These are phyloP conservation scores for Sclerotinia subarctica DNA, from an alignment of 2,329 filamentous ascomycete species.

Conservation along the genomic window DNA sequence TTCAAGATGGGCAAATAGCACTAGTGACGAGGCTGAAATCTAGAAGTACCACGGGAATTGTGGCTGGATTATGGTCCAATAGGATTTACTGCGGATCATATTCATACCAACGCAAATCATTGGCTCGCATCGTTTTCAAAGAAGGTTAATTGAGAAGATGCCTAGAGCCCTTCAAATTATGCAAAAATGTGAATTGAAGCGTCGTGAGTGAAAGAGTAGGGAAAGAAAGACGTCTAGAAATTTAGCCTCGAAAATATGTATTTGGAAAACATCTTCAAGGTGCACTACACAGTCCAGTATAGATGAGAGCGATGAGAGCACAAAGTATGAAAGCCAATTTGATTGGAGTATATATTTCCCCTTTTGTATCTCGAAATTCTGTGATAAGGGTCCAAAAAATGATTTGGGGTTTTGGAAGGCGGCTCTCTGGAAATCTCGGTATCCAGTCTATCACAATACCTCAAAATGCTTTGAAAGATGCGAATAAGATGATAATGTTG, in stretches of 20 bases:
- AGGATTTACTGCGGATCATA: neutral
- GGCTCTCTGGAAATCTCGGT: neutral
- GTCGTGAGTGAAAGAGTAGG: neutral
- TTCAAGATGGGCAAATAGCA: slow-evolving; percentile 12
- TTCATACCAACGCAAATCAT: neutral
- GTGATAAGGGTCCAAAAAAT: neutral
- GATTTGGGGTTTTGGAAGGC: neutral
- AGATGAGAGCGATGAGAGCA: too few relatives aligned
- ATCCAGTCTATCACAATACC: neutral
- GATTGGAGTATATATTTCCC: neutral
- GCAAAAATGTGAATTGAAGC: neutral
- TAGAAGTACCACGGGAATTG: neutral
- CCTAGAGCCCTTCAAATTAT: neutral
- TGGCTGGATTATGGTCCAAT: neutral
- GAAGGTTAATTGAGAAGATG: neutral
- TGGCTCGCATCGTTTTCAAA: neutral
- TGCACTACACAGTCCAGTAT: neutral
- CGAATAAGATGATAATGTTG: neutral
- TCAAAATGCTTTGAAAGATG: neutral
- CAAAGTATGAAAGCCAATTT: neutral
- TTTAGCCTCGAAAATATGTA: neutral
- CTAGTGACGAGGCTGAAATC: slow-evolving; percentile 23
- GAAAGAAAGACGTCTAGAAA: neutral
- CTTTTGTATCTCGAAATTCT: neutral
- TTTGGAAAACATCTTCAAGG: neutral